phyloP scores from a whole-genome alignment of 371 early-diverging fungal genomes.

The Fennellomyces sp. region DNA sequence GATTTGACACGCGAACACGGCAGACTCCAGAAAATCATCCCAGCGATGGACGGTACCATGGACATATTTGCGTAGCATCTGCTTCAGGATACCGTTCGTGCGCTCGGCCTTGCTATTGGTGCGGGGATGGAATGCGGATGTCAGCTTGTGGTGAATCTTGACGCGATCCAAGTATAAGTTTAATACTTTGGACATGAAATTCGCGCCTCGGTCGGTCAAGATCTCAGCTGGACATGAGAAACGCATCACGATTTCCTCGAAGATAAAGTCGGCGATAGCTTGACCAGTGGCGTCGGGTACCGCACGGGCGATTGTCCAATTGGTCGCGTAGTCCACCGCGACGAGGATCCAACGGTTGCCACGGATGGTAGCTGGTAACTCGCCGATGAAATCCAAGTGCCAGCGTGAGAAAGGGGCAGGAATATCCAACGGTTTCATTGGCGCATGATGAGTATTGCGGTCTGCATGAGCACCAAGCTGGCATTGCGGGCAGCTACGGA shows the following conservation, averaged over 20 bases:
- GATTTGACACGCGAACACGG: constrained; percentile 15
- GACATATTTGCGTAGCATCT: constrained; percentile 14
- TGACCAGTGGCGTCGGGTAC: constrained; percentile 31
- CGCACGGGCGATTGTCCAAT: constrained; percentile 40
- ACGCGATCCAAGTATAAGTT: background rate
- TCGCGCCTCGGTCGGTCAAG: constrained; percentile 23
- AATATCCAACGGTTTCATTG: constrained; percentile 10
- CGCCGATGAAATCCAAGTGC: constrained; percentile 33
- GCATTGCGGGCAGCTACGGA: constrained; percentile 21
- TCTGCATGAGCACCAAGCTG: constrained; percentile 9
- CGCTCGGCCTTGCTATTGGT: constrained; percentile 29
- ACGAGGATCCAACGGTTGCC: constrained; percentile 25
- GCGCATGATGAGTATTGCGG: background rate
- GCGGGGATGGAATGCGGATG: constrained; percentile 24
- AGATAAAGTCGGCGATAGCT: constrained; percentile 14
- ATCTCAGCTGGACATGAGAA: constrained; percentile 34
- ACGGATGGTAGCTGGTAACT: constrained; percentile 13
- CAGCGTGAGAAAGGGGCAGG: constrained; percentile 15
- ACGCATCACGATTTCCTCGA: constrained; percentile 31
- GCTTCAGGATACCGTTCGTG: constrained; percentile 13
- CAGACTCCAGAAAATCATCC: constrained; percentile 13
- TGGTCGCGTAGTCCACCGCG: constrained; percentile 44
- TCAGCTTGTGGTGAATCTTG: constrained; percentile 16
- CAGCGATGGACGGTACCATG: constrained; percentile 4
- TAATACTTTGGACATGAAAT: constrained; percentile 17